phyloP scores from a whole-genome alignment of 768 basidiomycete species.

The Kondoa malvinella region DNA sequence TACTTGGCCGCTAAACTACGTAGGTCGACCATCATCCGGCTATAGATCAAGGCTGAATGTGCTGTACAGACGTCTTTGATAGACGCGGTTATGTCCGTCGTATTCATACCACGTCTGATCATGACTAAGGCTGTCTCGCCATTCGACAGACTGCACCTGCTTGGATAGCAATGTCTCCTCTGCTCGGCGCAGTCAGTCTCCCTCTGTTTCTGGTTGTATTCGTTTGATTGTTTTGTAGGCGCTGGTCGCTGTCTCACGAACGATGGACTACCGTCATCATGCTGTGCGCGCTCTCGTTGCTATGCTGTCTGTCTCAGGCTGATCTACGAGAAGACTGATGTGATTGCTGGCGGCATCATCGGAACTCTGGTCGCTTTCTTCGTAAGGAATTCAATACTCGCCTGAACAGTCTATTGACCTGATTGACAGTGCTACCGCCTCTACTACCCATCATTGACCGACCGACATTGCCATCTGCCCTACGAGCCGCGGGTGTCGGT shows the following conservation, averaged over 20 bases:
- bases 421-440: background rate
- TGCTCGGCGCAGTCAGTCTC: slow-evolving; percentile 47
- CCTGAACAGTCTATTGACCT: background rate
- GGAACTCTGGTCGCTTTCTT: background rate
- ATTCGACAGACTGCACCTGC: slow-evolving; percentile 45
- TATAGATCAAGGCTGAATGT: background rate
- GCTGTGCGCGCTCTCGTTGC: background rate
- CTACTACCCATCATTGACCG: background rate
- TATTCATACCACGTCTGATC: background rate
- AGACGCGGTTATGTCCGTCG: slow-evolving; percentile 32
- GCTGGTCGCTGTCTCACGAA: background rate
- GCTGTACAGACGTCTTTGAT: slow-evolving; percentile 50
- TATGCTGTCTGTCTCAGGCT: background rate
- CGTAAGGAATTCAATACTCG: background rate
- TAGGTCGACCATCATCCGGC: background rate
- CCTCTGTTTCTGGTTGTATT: slow-evolving; percentile 76
- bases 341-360: background rate
- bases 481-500: background rate
- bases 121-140: slow-evolving; percentile 12
- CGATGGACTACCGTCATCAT: slow-evolving; percentile 20
- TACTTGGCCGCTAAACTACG: slow-evolving; percentile 82
- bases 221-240: slow-evolving; percentile 27
- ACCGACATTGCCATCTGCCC: background rate
- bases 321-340: background rate
- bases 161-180: slow-evolving; percentile 64